Evolutionary conservation across 2,329 filamentous ascomycete genomes (phyloP).

Genomic region (Alternaria longipes): DNA sequence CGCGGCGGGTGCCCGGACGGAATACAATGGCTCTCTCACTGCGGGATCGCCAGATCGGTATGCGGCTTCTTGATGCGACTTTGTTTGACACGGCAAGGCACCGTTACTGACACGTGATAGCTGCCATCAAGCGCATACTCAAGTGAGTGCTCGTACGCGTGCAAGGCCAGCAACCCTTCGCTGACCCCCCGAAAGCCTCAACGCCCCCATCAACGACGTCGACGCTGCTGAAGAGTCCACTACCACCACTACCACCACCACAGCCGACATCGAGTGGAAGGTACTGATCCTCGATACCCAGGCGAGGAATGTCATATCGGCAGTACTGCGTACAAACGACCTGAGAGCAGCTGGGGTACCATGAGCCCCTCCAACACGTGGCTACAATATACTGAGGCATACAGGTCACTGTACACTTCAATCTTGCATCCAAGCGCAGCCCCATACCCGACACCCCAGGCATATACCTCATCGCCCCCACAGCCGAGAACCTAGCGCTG

Average conservation of each 20-base stretch:
- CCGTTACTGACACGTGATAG: slow-evolving; percentile 57
- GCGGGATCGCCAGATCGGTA: slow-evolving; percentile 72
- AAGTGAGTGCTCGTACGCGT: slow-evolving; percentile 58
- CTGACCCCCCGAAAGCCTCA: slow-evolving; percentile 62
- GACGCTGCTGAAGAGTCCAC: slow-evolving; percentile 65
- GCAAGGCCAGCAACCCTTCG: neutral
- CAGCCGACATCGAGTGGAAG: slow-evolving; percentile 30
- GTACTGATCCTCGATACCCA: slow-evolving; percentile 93
- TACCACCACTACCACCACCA: slow-evolving; percentile 14
- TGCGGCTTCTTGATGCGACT: neutral
- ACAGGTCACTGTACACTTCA: slow-evolving; percentile 54
- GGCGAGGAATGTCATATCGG: slow-evolving; percentile 95
- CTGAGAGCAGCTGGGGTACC: slow-evolving; percentile 82
- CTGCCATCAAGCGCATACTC: slow-evolving; percentile 92
- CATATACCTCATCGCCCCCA: slow-evolving; percentile 95
- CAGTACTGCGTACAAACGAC: slow-evolving; percentile 92
- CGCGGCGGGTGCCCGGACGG: slow-evolving; percentile 33
- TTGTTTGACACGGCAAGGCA: neutral
- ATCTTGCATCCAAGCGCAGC: slow-evolving; percentile 81
- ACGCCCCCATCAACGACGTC: slow-evolving; percentile 69
- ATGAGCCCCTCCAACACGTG: neutral
- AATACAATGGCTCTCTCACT: slow-evolving; percentile 55
- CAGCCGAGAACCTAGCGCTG: slow-evolving; percentile 76
- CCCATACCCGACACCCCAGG: slow-evolving; percentile 82
- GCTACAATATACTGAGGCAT: slow-evolving; percentile 69